A percentile compares a stretch with the other conserved stretches of the same genome.
phyloP scores from a whole-genome alignment of 2,329 filamentous ascomycete genomes.

The Verticillium zaregamsianum region DNA sequence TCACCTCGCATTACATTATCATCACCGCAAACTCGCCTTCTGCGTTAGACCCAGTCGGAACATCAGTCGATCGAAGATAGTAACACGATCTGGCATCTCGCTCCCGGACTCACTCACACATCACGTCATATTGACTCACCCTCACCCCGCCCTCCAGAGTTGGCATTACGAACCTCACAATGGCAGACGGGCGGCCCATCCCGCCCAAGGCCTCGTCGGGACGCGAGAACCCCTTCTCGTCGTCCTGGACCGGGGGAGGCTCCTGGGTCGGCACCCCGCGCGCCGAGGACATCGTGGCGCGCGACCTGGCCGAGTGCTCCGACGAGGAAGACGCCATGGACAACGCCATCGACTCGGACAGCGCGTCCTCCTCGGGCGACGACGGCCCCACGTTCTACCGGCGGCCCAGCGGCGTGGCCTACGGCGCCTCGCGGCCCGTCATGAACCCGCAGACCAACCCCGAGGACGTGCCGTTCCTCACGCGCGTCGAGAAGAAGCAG shows the following conservation, averaged over 20 bases:
- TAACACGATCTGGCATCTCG: background rate
- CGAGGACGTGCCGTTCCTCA: constrained; percentile 43
- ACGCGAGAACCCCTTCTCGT: constrained; percentile 25
- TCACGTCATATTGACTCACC: background rate
- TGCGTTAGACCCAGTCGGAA: too few relatives aligned
- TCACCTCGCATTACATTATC: background rate
- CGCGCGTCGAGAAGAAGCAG: constrained; percentile 50
- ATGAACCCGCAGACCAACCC: constrained; percentile 51
- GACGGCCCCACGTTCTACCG: constrained; percentile 59
- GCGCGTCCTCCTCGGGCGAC: constrained; percentile 30
- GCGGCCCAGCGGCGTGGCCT: constrained; percentile 72
- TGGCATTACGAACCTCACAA: background rate
- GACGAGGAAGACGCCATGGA: constrained; percentile 45
- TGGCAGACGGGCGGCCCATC: constrained; percentile 10
- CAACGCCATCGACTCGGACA: constrained; percentile 23
- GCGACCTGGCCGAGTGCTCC: constrained; percentile 62
- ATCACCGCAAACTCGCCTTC: background rate
- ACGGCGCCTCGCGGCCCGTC: constrained; percentile 65
- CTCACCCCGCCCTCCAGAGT: background rate
- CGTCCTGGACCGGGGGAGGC: constrained; percentile 18
- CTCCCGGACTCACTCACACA: too few relatives aligned
- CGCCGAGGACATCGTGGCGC: constrained; percentile 60
- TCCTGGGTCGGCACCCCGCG: constrained; percentile 62
- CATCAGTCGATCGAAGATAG: background rate
- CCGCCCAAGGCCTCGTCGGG: constrained; percentile 12